A percentile compares a stretch with the other conserved stretches of the same genome.
phyloP scores from a whole-genome alignment of 495 filamentous ascomycete species.

The Cercophora scortea region DNA sequence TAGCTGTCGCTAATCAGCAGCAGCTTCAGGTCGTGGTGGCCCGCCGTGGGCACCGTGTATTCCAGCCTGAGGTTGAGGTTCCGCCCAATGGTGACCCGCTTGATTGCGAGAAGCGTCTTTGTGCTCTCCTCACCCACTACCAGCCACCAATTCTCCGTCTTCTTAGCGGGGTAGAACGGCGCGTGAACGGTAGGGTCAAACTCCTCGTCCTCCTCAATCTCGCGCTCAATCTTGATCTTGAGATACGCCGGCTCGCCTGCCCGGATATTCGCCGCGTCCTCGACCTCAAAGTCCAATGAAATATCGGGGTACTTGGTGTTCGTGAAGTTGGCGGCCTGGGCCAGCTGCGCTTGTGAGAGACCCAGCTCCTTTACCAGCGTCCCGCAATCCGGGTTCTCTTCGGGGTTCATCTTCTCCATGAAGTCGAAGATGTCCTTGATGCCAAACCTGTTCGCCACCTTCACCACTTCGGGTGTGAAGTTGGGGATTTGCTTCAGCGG shows the following conservation, averaged over 20 bases:
- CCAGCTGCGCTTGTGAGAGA: constrained; percentile 73
- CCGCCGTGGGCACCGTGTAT: constrained; percentile 77
- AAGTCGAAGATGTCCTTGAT: constrained; percentile 95
- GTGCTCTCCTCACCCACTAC: constrained; percentile 85
- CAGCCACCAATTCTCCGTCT: constrained; percentile 98
- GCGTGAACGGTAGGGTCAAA: constrained; percentile 83
- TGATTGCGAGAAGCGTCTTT: constrained; percentile 83
- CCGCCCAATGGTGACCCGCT: constrained; percentile 79
- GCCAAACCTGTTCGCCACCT: constrained; percentile 68
- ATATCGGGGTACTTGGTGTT: constrained; percentile 94
- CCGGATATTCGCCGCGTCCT: constrained; percentile 69
- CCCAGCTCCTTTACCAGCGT: constrained; percentile 67
- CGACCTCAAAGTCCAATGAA: constrained; percentile 79
- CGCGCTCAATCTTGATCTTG: constrained; percentile 79
- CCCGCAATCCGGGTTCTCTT: constrained; percentile 73
- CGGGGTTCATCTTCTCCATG: constrained; percentile 96
- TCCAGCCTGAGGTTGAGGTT: constrained; percentile 74
- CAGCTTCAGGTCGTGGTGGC: constrained; percentile 80
- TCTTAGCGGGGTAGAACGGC: constrained; percentile 85
- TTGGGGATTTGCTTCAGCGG: constrained; percentile 97
- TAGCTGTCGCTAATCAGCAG: constrained; percentile 98
- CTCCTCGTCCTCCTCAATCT: constrained; percentile 65
- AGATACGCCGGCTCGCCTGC: constrained; percentile 77
- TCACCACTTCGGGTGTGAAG: constrained; percentile 76
- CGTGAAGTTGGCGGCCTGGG: constrained; percentile 89